Conservation (phyloP, 2,329 filamentous ascomycete genomes). For the Venturiaceae sp. region DNA sequence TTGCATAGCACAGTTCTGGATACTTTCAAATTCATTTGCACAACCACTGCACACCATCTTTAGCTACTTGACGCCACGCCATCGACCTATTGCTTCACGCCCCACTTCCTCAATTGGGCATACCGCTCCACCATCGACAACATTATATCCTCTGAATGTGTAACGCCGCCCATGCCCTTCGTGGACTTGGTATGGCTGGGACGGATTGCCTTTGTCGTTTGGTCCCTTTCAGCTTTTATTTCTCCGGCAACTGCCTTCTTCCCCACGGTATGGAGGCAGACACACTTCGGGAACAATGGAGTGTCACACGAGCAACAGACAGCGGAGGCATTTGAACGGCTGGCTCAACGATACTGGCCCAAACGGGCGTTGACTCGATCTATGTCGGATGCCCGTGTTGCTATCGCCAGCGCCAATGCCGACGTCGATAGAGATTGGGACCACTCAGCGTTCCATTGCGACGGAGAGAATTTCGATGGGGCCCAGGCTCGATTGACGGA, state of each 20-base stretch:
- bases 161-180: not conserved
- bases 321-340: not conserved
- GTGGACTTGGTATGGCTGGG: not conserved
- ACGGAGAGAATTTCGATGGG: not conserved
- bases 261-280: not conserved
- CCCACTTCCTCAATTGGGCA: not conserved
- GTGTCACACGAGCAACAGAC: not conserved
- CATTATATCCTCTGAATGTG: not conserved
- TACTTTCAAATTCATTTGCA: too few species aligned
- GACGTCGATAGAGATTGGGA: not conserved
- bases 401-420: not conserved
- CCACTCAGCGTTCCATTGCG: not conserved
- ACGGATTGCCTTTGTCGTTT: not conserved
- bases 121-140: not conserved
- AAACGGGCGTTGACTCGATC: not conserved
- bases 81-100: not conserved
- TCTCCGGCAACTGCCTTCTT: not conserved
- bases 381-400: not conserved
- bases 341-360: not conserved
- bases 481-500: not conserved
- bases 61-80: too few species aligned
- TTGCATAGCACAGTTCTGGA: too few species aligned
- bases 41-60: too few species aligned
- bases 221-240: not conserved
- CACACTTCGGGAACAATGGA: not conserved